Evolutionary conservation across 371 early-diverging fungal genomes (phyloP).

Genomic region (Apophysomyces variabilis): DNA sequence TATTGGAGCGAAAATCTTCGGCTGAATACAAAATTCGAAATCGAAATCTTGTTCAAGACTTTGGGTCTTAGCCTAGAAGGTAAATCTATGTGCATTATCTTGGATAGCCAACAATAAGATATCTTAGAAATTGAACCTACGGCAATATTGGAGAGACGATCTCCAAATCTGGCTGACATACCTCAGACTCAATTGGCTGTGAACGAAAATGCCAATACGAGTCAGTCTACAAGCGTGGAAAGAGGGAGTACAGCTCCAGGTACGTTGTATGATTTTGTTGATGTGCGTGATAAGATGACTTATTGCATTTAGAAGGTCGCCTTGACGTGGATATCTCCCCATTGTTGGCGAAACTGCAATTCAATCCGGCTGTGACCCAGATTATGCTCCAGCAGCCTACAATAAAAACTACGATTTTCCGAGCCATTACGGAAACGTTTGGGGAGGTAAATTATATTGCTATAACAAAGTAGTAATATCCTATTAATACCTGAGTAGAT

Average conservation of each 20-base stretch:
- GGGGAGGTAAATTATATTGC: conserved; percentile 23
- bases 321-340: conserved; percentile 37
- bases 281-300: neutral
- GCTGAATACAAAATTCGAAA: conserved; percentile 94
- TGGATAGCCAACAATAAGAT: neutral
- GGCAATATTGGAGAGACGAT: conserved; percentile 63
- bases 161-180: conserved; percentile 47
- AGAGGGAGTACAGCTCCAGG: conserved; percentile 1
- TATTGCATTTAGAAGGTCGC: conserved; percentile 11
- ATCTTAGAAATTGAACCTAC: conserved; percentile 76
- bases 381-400: conserved; percentile 87
- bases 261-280: neutral
- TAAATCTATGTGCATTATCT: conserved; percentile 17
- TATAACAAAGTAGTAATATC: too few relatives aligned
- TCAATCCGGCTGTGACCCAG: conserved; percentile 57
- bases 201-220: neutral
- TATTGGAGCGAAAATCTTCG: conserved; percentile 92
- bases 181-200: neutral
- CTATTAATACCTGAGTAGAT: conserved; percentile 33
- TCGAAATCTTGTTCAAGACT: conserved; percentile 93
- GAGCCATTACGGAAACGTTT: conserved; percentile 42
- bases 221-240: neutral
- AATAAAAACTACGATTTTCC: conserved; percentile 83
- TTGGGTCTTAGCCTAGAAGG: conserved; percentile 79
- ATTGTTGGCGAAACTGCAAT: conserved; percentile 33